Evolutionary conservation across 1,139 yeast genomes (phyloP), one percentile per base, ranked within the genome.

Genomic region (Magnusiomyces ingens): DNA sequence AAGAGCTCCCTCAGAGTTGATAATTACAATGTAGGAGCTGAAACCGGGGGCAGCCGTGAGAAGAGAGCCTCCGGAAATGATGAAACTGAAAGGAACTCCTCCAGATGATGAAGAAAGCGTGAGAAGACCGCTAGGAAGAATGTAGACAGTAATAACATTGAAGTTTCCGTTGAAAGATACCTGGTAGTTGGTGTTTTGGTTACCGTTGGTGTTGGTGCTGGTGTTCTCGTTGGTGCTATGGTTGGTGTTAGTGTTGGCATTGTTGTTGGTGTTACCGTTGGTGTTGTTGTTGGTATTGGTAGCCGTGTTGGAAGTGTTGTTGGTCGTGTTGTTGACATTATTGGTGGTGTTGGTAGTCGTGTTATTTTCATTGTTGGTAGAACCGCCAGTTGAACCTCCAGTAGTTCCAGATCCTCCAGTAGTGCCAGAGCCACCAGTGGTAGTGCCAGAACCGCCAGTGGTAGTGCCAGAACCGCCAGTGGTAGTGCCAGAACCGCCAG

Each of bases 401-500:
- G 32, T 26, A 26, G 32, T n/a, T 4, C 40, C 40, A 36, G 40
- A 3, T 13, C 17, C 40, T 4, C 40, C 40, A n/a, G 22, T 11
- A 40, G 44, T 3, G 17, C 19, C 17, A 36, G 40, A n/a, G n/a
- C 5, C 40, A 12, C 40, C 40, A 36, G 40, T 12, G 40, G 40
- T n/a, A 36, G 17, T n/a, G 10, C 17, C 17, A 5, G 40, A 3
- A 6, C 40, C n/a, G 17, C 17, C 17, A n/a, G 40, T 36, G 4
- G 40, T 36, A 36, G 40, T 13, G 11, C 40, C 40, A 36, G 17
- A 3, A 4, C 17, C 17, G 17, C 52, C 42, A 54, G 52, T 13
- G 22, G 48, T 21, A 45, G 45, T 13, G 51, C 50, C 29, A 42
- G 48, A 4, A 6, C 40, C 40, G 4, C 36, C 36, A 32, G 36